Base-by-base conservation (phyloP, 805 yeast genomes). In the Hanseniaspora thailandica region DNA sequence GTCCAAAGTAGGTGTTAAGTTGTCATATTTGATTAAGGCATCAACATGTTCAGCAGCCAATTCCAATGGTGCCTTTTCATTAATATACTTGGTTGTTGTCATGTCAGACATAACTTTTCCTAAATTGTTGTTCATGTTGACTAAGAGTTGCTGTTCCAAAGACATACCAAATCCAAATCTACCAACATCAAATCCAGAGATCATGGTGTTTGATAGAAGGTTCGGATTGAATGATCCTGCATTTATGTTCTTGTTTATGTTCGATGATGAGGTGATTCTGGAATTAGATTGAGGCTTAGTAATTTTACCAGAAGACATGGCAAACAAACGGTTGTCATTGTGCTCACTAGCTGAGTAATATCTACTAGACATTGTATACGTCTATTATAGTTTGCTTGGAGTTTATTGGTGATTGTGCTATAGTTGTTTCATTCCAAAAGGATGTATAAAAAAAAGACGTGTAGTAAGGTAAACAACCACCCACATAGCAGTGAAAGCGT, bases 31-130 rank as follows among this genome's bases (percentile, higher is more conserved):
- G 67, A 77, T 63, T 68, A 82, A 62, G 70, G 76, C 67, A 35
- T 80, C 73, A 54, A 84, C 76, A 65, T 78, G 82, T 64, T 80
- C 80, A 48, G 78, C 73, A 0, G 88, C 86, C 54, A 84, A 66
- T 56, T 77, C 74, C 48, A 71, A 58, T 4, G 75, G 74, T 20
- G 28, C 59, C 53, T 20, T 69, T 64, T 30, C 64, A 59, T 17
- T 68, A 55, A 55, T 65, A 64, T 52, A 69, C 72, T 50, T 63
- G 63, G 28, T 41, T 10, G 28, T 57, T 4, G 41, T 45, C 31
- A 34, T 46, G 17, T 34, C 47, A 30, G 26, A 23, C 55, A 55
- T 31, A 50, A 57, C 30, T 43, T 28, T 31, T 25, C 28, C 34
- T 22, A 46, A 17, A 35, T 38, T 25, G 35, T 45, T 34, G 52